Base-by-base conservation (phyloP, 176 grass and related monocot genomes). In the Eremochloa ophiuroides region DNA sequence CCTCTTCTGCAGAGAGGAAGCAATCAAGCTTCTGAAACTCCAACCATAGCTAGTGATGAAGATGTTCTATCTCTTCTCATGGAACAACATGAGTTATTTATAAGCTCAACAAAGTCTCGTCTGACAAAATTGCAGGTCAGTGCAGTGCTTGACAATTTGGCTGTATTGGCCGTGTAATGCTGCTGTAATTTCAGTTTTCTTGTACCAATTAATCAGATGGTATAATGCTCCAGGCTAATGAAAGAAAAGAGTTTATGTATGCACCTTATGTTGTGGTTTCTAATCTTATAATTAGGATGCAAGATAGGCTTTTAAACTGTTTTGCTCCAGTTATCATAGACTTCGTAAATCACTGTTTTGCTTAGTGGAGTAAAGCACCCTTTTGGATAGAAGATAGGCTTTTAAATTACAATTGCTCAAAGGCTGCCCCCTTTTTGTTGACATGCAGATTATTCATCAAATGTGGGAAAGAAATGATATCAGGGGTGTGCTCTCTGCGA, bases 381-480 rank as follows among this genome's bases (percentile, higher is more conserved):
- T 9, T 66, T 37, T 53, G 43, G 22, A 69, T 41, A 10, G 22
- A 73, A 4, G 8, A 27, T 44, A 76, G 55, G 8, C 43, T 76
- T 75, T 53, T 31, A 37, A 81, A 44, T 11, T 73, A n/a, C 60
- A 35, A 34, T 47, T 83, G 3, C 78, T 77, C 77, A 44, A 47
- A 75, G 29, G 10, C 23, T 53, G 10, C 81, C 20, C n/a, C 71
- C 60, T 66, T 58, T 85, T 30, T 37, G 10, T 92, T 81, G 41
- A 80, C 27, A 74, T 78, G 47, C 84, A 99, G 97, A 87, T 95
- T 83, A 89, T 99, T 65, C 87, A 86, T 87, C 89, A 95, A 87
- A 86, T 95, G 88, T 99, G 97, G 97, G 64, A 81, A 83, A 89
- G 89, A 82, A 99, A 93, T 77, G 93, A 99, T 59, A 61, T 99